Evolutionary conservation across 2,329 filamentous ascomycete species (phyloP), one percentile per base, ranked within the genome.

Genomic region (Epichloe scottii): DNA sequence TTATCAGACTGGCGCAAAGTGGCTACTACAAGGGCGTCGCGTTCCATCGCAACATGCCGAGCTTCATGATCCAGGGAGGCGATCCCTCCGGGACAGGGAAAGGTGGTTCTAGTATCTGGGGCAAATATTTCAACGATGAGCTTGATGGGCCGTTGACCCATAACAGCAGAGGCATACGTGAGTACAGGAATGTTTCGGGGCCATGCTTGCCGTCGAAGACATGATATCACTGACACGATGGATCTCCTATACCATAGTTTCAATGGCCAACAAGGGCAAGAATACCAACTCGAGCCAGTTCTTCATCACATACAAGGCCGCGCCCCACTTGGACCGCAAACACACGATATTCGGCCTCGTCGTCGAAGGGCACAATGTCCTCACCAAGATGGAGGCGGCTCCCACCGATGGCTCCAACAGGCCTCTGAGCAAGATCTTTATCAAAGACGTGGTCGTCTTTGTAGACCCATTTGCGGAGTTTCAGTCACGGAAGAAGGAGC

Each of bases 261-360:
- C 85, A 58, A 98, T 98, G 93, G 93, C 93, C 40, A 98, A 98
- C 68, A 98, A 98, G 65, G 93, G 93, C 53, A 96, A 96, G 63
- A 91, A 96, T 63, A 97, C 91, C 21, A 98, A 98, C 68, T 93
- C 87, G 8, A 88, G 82, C 58, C 93, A 98, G 67, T 98, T 84
- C 64, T 98, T 97, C 73, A 86, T 98, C 63, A 87, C 85, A 0
- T 98, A 98, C 67, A 84, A 88, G 48, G 75, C 86, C 1, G 81
- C 84, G 0, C 83, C 85, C 56, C 93, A 98, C 69, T 77, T 98
- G 1, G 89, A 98, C 67, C 79, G 84, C 53, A 98, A 98, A 63
- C 93, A 98, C 68, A 97, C 93, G n/a, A 87, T 98, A 40, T 98
- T 98, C 61, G 93, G 85, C 2, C 81, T 82, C 38, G 81, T 97